A percentile compares a stretch with the other conserved stretches of the same genome.
phyloP scores from a whole-genome alignment of 257 asterid species.

The Ligustrum vulgare region DNA sequence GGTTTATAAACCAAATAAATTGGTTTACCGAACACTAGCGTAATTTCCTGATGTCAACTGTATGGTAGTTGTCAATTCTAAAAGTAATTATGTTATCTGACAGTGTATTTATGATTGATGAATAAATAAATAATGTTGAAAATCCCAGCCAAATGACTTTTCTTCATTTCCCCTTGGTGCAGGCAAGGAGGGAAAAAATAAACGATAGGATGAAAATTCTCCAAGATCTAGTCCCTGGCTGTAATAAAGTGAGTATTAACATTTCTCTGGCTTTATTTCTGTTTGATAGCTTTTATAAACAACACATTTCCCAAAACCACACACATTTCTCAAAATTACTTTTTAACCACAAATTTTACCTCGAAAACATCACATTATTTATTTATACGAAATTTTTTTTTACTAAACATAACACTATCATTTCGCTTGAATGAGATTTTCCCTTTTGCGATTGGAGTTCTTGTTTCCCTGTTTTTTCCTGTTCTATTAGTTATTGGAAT shows the following conservation, averaged over 20 bases:
- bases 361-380: no score
- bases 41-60: constrained; percentile 1
- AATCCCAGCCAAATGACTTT: constrained; percentile 17
- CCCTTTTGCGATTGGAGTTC: background rate
- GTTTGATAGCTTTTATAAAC: no score
- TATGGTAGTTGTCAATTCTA: background rate
- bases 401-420: background rate
- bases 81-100: background rate
- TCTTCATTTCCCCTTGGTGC: constrained; percentile 31
- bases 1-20: no score
- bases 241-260: constrained; percentile 52
- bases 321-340: no score
- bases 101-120: constrained; percentile 17
- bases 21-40: no score
- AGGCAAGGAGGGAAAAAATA: constrained; percentile 73
- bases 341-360: no score
- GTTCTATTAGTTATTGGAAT: constrained; percentile 15
- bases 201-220: constrained; percentile 68
- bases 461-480: background rate
- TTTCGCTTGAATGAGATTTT: background rate
- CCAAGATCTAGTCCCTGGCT: constrained; percentile 67
- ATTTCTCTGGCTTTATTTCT: constrained; percentile 1
- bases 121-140: constrained; percentile 4
- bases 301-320: no score
- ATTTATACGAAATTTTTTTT: no score